These are phyloP conservation scores for Pichia nakasei DNA, from an alignment of 805 yeast species.

Conservation along the genomic window DNA sequence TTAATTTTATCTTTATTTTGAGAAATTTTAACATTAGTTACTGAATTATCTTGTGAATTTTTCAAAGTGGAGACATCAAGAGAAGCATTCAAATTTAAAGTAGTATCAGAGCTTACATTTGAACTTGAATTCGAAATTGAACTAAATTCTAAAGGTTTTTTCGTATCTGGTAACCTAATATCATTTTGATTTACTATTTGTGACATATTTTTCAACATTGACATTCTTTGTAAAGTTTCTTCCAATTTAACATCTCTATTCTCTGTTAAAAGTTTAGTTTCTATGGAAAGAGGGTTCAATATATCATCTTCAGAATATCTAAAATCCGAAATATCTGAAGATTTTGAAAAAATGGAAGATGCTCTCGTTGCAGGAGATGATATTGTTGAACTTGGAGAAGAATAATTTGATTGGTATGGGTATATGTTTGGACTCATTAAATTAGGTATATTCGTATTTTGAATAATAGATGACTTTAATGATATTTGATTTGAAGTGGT, in stretches of 20 bases:
- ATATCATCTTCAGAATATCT: conserved; percentile 17
- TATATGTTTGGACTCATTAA: not conserved
- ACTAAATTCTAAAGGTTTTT: too few relatives aligned
- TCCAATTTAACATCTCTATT: conserved; percentile 26
- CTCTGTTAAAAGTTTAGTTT: conserved; percentile 29
- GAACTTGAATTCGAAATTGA: not conserved
- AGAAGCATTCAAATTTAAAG: conserved; percentile 1
- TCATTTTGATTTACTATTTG: conserved; percentile 2
- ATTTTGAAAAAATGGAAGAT: conserved; percentile 36
- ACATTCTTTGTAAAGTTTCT: conserved; percentile 30
- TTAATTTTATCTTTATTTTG: conserved; percentile 3
- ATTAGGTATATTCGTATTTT: not conserved
- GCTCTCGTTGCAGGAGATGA: conserved; percentile 33
- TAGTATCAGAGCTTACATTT: not conserved
- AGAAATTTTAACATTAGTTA: not conserved
- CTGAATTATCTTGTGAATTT: too few relatives aligned
- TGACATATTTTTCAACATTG: conserved; percentile 19
- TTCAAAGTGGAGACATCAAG: not conserved
- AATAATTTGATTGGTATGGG: not conserved
- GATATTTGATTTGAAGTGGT: not conserved
- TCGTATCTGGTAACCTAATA: not conserved
- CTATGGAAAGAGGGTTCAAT: conserved; percentile 22
- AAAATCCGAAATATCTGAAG: conserved; percentile 23
- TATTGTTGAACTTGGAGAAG: conserved; percentile 11
- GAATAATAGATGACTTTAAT: not conserved